phyloP scores from a whole-genome alignment of 345 rosid species.

The Nephelium lappaceum region DNA sequence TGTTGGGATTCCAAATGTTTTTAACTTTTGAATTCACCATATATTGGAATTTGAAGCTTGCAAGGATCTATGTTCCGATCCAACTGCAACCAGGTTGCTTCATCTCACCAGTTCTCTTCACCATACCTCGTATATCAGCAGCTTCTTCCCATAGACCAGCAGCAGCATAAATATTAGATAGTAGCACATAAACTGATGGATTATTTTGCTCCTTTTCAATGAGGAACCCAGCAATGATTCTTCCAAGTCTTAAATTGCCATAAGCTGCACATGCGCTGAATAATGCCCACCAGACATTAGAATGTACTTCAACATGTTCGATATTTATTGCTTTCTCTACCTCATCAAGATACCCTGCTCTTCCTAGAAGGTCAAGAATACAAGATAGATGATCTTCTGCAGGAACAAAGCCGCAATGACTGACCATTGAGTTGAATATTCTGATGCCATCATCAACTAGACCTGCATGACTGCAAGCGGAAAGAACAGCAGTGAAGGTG shows the following conservation, averaged over 20 bases:
- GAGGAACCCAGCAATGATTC: slow-evolving; percentile 51
- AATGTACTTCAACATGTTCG: slow-evolving; percentile 31
- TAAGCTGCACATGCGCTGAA: slow-evolving; percentile 81
- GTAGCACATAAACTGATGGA: slow-evolving; percentile 59
- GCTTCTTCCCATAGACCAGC: slow-evolving; percentile 85
- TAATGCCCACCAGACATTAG: slow-evolving; percentile 62
- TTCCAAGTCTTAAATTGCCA: slow-evolving; percentile 66
- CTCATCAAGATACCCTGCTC: slow-evolving; percentile 75
- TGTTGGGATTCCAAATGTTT: not conserved
- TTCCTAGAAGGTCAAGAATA: slow-evolving; percentile 72
- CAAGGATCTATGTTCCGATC: slow-evolving; percentile 42
- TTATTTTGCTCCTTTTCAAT: slow-evolving; percentile 53
- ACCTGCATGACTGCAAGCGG: slow-evolving; percentile 83
- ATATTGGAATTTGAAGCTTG: too few species aligned
- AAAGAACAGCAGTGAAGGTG: slow-evolving; percentile 62
- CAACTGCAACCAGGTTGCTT: slow-evolving; percentile 73
- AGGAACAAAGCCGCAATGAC: slow-evolving; percentile 41
- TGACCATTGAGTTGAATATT: slow-evolving; percentile 58
- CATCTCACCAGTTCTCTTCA: slow-evolving; percentile 41
- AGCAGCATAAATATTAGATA: slow-evolving; percentile 75
- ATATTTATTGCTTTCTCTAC: slow-evolving; percentile 49
- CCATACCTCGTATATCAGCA: slow-evolving; percentile 48
- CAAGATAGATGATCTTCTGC: slow-evolving; percentile 70
- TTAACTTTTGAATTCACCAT: not conserved
- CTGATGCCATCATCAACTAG: slow-evolving; percentile 57